Evolutionary conservation across 345 rosid species (phyloP), one percentile per base, ranked within the genome.

Genomic region (Clausena lansium): DNA sequence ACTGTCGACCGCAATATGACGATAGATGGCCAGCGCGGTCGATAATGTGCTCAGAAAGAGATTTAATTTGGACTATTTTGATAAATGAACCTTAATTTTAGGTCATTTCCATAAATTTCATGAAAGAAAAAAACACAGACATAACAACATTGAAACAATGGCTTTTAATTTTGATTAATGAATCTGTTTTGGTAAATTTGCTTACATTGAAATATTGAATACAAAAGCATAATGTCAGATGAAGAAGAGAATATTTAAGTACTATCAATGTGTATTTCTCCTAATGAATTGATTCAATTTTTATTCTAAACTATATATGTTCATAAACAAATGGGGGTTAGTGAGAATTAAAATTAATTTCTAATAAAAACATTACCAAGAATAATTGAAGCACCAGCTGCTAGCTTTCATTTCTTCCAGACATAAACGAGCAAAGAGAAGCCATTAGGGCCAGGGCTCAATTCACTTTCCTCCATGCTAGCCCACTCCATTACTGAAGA

Each of bases 401-500:
- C 58, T 47, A 24, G 7, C 45, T 30, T n/a, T 96, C 86, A 96
- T 85, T 90, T 92, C 77, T 87, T 96, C 99, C 98, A 91, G 25
- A 94, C 97, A 77, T 96, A 90, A 69, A 96, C 91, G 20, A 92
- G 85, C 82, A 96, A 73, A 19, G 97, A 88, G 86, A 94, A 92
- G 45, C 95, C 99, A 54, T 78, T 76, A 11, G 92, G 93, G 33
- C 87, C 84, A 32, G 86, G 80, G 73, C 82, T 77, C 22, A 87
- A 58, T 35, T 93, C 95, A 6, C 74, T 74, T 77, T 91, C 98
- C 84, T 91, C 95, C 30, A 80, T 59, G 77, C 93, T 96, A 4
- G 97, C 97, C 99, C 98, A 96, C 71, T 94, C 99, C 95, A 90
- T 86, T 7, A 96, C 95, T 17, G 99, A 92, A 1, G 94, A 92